These are phyloP conservation scores for Sporothrix pseudoabietina DNA, from an alignment of 2,329 filamentous ascomycete genomes.

Conservation along the genomic window DNA sequence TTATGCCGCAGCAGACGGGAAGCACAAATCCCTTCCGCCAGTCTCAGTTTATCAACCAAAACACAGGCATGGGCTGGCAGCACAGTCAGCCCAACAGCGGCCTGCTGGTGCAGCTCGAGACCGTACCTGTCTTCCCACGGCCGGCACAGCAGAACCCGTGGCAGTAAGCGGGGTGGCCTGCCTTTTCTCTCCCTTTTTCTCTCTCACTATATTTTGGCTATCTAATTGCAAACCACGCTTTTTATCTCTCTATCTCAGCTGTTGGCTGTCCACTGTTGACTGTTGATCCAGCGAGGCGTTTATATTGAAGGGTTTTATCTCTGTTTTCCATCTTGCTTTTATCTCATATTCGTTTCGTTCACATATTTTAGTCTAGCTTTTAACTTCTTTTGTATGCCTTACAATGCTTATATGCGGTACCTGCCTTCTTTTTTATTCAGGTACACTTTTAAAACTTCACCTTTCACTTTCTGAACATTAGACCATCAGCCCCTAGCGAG, in stretches of 20 bases:
- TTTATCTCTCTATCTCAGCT: conserved; percentile 14
- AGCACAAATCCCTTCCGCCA: conserved; percentile 95
- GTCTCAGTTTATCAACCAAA: conserved; percentile 84
- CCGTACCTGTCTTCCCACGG: conserved; percentile 82
- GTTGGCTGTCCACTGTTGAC: conserved; percentile 22
- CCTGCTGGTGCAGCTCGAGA: conserved; percentile 74
- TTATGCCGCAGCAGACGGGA: conserved; percentile 78
- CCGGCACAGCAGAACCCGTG: conserved; percentile 66
- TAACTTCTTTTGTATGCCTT: not conserved
- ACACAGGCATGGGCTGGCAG: conserved; percentile 88
- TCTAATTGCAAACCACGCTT: not conserved
- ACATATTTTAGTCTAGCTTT: not conserved
- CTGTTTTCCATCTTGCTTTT: not conserved
- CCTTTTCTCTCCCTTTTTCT: too few species aligned
- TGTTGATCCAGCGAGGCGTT: conserved; percentile 34
- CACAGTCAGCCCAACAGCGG: conserved; percentile 78
- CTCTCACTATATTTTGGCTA: not conserved
- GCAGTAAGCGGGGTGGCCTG: conserved; percentile 46
- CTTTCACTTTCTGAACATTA: not conserved
- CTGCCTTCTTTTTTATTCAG: not conserved
- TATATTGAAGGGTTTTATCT: conserved; percentile 14
- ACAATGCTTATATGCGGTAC: not conserved
- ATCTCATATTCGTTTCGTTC: conserved; percentile 7
- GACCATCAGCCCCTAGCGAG: not conserved
- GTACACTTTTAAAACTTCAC: not conserved